A percentile compares a stretch with the other conserved stretches of the same genome.
Conservation (phyloP, 208 protist species). For the Leishmania turanica region DNA sequence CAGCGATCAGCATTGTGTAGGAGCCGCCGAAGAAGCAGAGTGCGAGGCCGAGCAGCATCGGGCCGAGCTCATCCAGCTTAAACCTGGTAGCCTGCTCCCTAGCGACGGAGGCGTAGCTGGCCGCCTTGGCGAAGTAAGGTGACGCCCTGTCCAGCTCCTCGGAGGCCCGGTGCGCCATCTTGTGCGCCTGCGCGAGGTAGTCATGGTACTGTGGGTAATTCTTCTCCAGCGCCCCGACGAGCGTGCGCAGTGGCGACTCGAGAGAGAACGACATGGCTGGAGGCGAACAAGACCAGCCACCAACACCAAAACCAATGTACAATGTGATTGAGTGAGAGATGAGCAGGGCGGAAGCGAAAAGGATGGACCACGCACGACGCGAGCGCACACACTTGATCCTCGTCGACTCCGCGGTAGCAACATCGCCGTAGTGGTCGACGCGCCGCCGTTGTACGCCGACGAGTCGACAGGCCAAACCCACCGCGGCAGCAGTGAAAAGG, state of each 20-base stretch:
- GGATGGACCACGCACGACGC: neutral
- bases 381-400: neutral
- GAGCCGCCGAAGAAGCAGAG: conserved; percentile 86
- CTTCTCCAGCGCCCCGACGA: conserved; percentile 46
- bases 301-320: neutral
- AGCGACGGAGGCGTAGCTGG: conserved; percentile 8
- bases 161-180: conserved; percentile 23
- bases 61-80: conserved; percentile 40
- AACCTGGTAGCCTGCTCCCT: conserved; percentile 31
- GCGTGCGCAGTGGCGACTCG: conserved; percentile 28
- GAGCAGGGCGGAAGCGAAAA: neutral
- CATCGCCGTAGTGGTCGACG: neutral
- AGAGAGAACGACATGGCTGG: conserved; percentile 1
- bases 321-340: neutral
- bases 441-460: neutral
- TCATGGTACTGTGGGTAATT: conserved; percentile 52
- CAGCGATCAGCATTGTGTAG: conserved; percentile 75
- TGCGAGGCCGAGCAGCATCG: conserved; percentile 61
- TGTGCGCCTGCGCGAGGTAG: conserved; percentile 29
- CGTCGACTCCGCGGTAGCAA: neutral
- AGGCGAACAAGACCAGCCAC: neutral
- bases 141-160: conserved; percentile 29
- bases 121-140: conserved; percentile 28
- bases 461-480: neutral
- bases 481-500: neutral